phyloP scores from a whole-genome alignment of 495 filamentous ascomycete species.

The Hypoxylon crocopeplum region DNA sequence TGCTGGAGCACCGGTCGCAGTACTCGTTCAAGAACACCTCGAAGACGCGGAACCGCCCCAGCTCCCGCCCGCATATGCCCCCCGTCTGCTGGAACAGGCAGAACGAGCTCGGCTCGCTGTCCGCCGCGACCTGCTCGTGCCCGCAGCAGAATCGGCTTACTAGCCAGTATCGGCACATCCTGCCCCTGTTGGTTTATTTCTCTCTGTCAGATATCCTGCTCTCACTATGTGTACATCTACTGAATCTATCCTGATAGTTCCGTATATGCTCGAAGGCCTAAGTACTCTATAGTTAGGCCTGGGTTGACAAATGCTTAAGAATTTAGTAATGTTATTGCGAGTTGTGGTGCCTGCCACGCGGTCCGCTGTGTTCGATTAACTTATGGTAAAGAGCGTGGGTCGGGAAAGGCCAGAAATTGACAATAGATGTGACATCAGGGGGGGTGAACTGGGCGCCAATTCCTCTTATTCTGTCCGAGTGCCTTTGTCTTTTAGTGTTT shows the following conservation, averaged over 20 bases:
- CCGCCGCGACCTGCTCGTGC: constrained; percentile 1
- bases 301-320: no score
- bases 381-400: constrained; percentile 2
- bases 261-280: no score
- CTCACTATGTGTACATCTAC: background rate
- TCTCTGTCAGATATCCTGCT: background rate
- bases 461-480: background rate
- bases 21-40: no score
- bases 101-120: background rate
- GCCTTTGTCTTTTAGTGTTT: background rate
- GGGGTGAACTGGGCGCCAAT: background rate
- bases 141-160: constrained; percentile 8
- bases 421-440: background rate
- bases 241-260: background rate
- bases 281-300: no score
- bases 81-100: constrained; percentile 1
- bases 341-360: constrained; percentile 28
- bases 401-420: background rate
- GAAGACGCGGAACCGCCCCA: constrained; percentile 13
- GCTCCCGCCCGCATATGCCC: constrained; percentile 3
- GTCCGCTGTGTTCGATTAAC: constrained; percentile 13
- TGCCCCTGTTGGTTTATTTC: background rate
- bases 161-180: constrained; percentile 12
- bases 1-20: no score
- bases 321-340: no score